Percentiles rank a stretch among this genome's conserved stretches.
Evolutionary conservation across 192 early-diverging fungal genomes (phyloP).

Genomic region (Coemansia sp.): DNA sequence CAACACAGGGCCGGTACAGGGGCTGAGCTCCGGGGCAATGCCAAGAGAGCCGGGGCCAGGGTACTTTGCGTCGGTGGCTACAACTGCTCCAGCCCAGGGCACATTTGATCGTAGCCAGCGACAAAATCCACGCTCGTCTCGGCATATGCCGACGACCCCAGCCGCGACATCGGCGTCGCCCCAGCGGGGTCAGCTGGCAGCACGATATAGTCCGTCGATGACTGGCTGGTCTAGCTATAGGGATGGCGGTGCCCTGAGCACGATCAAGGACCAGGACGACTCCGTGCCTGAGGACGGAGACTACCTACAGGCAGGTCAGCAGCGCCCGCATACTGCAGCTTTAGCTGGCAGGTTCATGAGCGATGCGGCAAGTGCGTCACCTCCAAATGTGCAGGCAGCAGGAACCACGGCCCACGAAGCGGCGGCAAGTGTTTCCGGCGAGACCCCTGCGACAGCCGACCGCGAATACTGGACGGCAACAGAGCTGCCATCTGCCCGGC

Average conservation of each 20-base stretch:
- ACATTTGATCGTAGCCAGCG: background rate
- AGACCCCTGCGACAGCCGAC: conserved; percentile 4
- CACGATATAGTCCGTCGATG: conserved; percentile 36
- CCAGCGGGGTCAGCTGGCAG: conserved; percentile 14
- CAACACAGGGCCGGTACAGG: conserved; percentile 9
- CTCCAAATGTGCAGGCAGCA: background rate
- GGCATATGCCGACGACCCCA: conserved; percentile 2
- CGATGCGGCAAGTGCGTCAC: background rate
- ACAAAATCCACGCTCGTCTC: background rate
- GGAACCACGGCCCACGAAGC: background rate
- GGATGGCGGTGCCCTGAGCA: conserved; percentile 14
- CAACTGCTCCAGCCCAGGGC: conserved; percentile 16
- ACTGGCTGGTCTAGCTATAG: conserved; percentile 32
- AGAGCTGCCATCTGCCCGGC: conserved; percentile 30
- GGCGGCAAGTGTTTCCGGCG: conserved; percentile 8
- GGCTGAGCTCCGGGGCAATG: conserved; percentile 24
- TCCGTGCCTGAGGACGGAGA: conserved; percentile 4
- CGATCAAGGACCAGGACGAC: conserved; percentile 28
- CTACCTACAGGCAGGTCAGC: background rate
- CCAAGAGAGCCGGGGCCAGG: conserved; percentile 27
- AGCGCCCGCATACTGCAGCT: background rate
- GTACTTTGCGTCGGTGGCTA: conserved; percentile 26
- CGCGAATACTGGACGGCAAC: conserved; percentile 20
- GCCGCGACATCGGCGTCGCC: conserved; percentile 20
- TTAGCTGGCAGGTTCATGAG: background rate